Conservation (phyloP, 108 stramenopile genomes). For the Nitzschia inconspicua region DNA sequence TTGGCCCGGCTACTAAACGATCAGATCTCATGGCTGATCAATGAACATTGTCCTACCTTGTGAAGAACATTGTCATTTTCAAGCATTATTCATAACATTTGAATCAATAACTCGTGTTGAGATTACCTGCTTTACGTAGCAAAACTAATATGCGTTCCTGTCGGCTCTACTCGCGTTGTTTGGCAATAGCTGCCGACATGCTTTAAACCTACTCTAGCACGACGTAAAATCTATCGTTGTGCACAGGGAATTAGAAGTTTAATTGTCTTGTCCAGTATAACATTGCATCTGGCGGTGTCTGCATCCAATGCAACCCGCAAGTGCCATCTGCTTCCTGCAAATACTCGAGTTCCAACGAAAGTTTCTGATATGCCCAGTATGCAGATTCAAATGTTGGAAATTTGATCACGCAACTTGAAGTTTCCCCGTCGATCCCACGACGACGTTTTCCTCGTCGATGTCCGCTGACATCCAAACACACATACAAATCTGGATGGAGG, state of each 20-base stretch:
- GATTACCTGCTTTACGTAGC: no score
- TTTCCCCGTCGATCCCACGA: constrained; percentile 9
- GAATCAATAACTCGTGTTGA: no score
- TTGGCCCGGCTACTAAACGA: no score
- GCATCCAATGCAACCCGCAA: constrained; percentile 62
- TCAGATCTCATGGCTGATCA: no score
- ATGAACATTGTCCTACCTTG: no score
- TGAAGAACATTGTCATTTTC: no score
- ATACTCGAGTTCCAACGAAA: constrained; percentile 24
- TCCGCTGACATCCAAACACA: constrained; percentile 50
- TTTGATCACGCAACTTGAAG: constrained; percentile 56
- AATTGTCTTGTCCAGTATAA: constrained; percentile 76
- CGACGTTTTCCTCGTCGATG: constrained; percentile 18
- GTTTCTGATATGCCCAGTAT: constrained; percentile 43
- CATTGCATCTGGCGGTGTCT: constrained; percentile 64
- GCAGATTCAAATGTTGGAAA: constrained; percentile 68
- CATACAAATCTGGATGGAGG: constrained; percentile 53
- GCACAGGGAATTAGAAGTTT: constrained; percentile 31
- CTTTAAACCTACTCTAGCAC: no score
- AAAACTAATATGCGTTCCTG: no score
- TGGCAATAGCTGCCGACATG: no score
- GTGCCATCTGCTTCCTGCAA: constrained; percentile 13
- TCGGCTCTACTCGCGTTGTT: no score
- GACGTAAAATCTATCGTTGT: no score
- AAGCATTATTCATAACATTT: no score